Conservation (phyloP, 768 basidiomycete species). For the Macrolepiota albuminosa region DNA sequence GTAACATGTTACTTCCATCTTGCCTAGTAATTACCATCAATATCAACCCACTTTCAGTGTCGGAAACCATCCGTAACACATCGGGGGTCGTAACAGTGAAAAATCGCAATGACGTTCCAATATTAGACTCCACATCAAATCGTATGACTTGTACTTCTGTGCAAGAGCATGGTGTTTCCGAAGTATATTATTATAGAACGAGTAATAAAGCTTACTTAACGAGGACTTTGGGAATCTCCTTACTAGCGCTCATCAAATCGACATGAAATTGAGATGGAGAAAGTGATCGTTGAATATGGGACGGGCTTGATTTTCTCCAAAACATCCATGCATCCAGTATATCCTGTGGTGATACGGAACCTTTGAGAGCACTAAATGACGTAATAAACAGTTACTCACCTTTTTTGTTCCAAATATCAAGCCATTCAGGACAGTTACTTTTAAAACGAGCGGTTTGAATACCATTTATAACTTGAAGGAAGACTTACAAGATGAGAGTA, state of each 20-base stretch:
- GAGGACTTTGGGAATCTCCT: not conserved
- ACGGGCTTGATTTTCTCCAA: not conserved
- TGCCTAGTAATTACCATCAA: not conserved
- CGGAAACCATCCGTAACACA: not conserved
- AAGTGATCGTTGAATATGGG: not conserved
- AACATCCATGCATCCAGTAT: not conserved
- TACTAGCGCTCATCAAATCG: not conserved
- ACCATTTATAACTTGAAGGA: not conserved
- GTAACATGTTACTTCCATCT: too few relatives aligned
- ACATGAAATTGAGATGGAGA: not conserved
- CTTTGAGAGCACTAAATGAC: not conserved
- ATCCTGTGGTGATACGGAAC: not conserved
- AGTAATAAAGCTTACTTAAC: not conserved
- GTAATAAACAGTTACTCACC: not conserved
- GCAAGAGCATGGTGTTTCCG: too few relatives aligned
- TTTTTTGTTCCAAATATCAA: not conserved
- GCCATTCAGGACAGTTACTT: not conserved
- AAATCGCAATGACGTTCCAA: not conserved
- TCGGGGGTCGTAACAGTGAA: too few relatives aligned
- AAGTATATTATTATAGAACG: not conserved
- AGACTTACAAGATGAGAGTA: constrained; percentile 4
- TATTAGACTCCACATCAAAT: not conserved
- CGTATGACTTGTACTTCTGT: not conserved
- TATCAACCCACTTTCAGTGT: not conserved
- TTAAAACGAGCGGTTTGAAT: not conserved